phyloP scores from a whole-genome alignment of 306 rosid genomes.

The Vicia villosa region DNA sequence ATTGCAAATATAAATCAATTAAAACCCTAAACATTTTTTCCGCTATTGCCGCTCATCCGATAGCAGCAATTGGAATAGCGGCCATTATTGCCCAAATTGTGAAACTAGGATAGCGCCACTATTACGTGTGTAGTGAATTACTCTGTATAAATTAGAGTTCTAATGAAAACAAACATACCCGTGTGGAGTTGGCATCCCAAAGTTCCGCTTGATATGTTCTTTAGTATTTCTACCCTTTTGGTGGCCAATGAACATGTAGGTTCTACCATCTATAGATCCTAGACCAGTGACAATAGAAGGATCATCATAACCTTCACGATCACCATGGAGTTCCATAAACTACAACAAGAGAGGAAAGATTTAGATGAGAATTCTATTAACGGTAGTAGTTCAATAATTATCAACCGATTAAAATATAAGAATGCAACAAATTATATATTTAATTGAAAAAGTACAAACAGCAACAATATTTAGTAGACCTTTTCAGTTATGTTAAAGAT shows the following conservation, averaged over 20 bases:
- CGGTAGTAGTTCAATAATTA: conserved; percentile 31
- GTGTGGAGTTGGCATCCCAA: conserved; percentile 99
- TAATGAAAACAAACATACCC: conserved; percentile 59
- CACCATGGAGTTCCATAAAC: conserved; percentile 99
- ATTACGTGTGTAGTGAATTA: no score
- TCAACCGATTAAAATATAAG: conserved; percentile 26
- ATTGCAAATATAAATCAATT: no score
- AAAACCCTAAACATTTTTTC: no score
- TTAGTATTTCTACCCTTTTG: conserved; percentile 98
- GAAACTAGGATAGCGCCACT: no score
- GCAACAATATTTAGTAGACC: conserved; percentile 45
- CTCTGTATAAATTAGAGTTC: background rate
- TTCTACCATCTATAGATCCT: conserved; percentile 80
- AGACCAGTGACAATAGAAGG: conserved; percentile 96
- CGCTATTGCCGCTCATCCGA: no score
- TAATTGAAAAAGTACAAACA: conserved; percentile 4
- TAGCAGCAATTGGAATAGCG: no score
- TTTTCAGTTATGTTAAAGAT: conserved; percentile 86
- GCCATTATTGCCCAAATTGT: no score
- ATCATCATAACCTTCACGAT: conserved; percentile 90
- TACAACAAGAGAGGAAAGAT: conserved; percentile 39
- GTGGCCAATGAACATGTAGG: conserved; percentile 95
- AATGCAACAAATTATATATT: conserved; percentile 24
- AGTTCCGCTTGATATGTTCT: conserved; percentile 88
- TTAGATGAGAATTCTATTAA: conserved; percentile 21